Conservation (phyloP, 331 rosid genomes). For the Spiraea crenata region DNA sequence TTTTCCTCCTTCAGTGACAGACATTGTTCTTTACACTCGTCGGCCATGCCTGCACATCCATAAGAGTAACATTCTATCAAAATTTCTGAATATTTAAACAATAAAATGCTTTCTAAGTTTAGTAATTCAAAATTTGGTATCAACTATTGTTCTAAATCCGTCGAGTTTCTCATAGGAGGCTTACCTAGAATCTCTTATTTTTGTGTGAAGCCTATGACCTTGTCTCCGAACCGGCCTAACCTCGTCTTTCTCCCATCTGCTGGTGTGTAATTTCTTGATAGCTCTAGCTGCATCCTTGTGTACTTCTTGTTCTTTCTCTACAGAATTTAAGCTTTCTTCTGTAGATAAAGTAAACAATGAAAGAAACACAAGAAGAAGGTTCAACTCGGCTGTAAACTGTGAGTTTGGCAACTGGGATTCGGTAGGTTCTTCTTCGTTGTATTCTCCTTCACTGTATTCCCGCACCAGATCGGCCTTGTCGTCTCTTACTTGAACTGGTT, state of each 20-base stretch:
- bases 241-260: conserved; percentile 26
- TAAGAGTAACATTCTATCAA: not conserved
- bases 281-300: conserved; percentile 19
- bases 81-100: not conserved
- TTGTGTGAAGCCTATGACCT: conserved; percentile 38
- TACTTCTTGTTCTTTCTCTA: not conserved
- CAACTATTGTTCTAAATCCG: no score
- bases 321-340: conserved; percentile 24
- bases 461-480: conserved; percentile 5
- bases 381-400: conserved; percentile 34
- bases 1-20: not conserved
- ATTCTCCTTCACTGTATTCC: not conserved
- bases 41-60: conserved; percentile 51
- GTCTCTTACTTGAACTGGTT: conserved; percentile 16
- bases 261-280: conserved; percentile 13
- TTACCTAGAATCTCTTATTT: conserved; percentile 47
- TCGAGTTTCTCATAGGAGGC: not conserved
- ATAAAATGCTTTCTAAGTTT: not conserved
- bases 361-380: conserved; percentile 44
- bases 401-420: conserved; percentile 20
- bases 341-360: conserved; percentile 30
- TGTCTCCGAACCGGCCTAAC: conserved; percentile 26
- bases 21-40: conserved; percentile 31
- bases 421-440: conserved; percentile 6
- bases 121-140: not conserved